These are phyloP conservation scores for Colletotrichum acutatum DNA, from an alignment of 2,329 filamentous ascomycete species.

Conservation along the genomic window DNA sequence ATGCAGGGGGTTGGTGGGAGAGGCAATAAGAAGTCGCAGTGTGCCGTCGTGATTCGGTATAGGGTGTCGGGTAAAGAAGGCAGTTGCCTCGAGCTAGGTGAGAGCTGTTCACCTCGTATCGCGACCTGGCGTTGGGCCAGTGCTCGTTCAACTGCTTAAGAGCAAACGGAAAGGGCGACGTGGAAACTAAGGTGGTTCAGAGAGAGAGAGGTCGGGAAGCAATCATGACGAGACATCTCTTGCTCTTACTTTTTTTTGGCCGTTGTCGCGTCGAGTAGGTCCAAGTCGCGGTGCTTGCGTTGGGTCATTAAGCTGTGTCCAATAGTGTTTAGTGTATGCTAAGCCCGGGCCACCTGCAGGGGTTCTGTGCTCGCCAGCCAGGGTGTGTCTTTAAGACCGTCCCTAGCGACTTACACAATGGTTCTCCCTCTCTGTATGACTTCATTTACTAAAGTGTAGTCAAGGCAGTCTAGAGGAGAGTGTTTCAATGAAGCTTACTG, in stretches of 20 bases:
- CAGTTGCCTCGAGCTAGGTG: background rate
- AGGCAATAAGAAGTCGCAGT: background rate
- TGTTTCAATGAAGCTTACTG: too few species aligned
- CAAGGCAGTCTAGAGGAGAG: too few species aligned
- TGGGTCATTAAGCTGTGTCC: background rate
- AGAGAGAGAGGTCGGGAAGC: background rate
- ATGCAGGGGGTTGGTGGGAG: background rate
- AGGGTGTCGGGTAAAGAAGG: background rate
- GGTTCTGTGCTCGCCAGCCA: background rate
- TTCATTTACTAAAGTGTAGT: too few species aligned
- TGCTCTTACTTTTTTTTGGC: background rate
- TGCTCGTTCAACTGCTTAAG: background rate
- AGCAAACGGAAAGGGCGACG: background rate
- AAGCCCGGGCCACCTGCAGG: conserved; percentile 3
- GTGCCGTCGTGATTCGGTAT: background rate
- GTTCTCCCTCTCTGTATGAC: background rate
- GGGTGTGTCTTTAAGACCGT: background rate
- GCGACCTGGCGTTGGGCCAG: background rate
- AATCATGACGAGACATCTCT: background rate
- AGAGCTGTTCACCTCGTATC: background rate
- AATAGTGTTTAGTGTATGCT: conserved; percentile 4
- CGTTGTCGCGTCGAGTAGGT: conserved; percentile 7
- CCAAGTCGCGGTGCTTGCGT: background rate
- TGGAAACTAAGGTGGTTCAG: background rate
- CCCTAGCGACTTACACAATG: too few species aligned